Evolutionary conservation across 2,329 filamentous ascomycete species (phyloP).

Genomic region (Fusarium euwallaceae): DNA sequence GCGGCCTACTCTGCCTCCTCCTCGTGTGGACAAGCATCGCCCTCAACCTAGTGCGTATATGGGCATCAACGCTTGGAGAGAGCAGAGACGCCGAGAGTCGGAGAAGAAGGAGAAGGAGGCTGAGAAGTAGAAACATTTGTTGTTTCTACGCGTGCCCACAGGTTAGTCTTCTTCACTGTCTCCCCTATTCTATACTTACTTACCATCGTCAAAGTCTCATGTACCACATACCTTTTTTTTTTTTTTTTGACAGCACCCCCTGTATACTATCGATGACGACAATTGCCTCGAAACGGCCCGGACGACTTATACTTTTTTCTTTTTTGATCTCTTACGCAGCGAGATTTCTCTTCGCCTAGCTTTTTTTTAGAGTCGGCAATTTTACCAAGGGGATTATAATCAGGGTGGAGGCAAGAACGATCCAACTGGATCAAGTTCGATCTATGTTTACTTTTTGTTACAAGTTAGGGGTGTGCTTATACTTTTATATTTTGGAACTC

Average conservation of each 20-base stretch:
- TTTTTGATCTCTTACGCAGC: neutral
- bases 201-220: neutral
- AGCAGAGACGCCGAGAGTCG: neutral
- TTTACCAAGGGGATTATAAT: neutral
- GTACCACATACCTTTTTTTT: neutral
- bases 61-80: slow-evolving; percentile 47
- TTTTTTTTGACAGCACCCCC: neutral
- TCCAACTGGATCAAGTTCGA: neutral
- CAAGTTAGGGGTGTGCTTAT: neutral
- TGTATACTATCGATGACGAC: neutral
- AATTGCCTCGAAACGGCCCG: neutral
- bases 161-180: neutral
- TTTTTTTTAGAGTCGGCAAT: neutral
- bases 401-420: neutral
- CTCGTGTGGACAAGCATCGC: slow-evolving; percentile 17
- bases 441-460: neutral
- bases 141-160: no score
- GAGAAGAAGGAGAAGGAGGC: neutral
- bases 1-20: neutral
- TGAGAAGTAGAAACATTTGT: neutral
- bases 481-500: neutral
- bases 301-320: neutral
- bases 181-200: accelerated
- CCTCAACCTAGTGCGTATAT: slow-evolving; percentile 32
- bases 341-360: neutral